phyloP scores from a whole-genome alignment of 306 rosid genomes.

The Acmispon strigosus region DNA sequence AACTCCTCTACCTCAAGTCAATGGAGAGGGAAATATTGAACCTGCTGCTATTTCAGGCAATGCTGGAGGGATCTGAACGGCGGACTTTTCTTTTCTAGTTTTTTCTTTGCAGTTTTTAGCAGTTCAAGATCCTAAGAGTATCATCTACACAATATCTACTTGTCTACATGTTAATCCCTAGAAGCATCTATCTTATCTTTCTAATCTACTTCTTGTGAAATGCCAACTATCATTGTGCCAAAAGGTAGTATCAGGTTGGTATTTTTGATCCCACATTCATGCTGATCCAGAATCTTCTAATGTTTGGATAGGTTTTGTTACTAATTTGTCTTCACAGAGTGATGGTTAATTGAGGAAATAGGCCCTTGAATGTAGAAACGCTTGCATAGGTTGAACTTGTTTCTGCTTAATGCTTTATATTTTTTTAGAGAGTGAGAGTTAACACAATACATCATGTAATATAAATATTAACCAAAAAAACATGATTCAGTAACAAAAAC shows the following conservation, averaged over 20 bases:
- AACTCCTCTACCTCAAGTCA: no score
- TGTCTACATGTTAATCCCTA: slow-evolving; percentile 18
- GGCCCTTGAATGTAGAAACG: neutral
- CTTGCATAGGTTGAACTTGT: neutral
- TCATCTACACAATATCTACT: slow-evolving; percentile 26
- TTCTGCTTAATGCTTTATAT: no score
- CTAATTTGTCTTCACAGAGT: neutral
- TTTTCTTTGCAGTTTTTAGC: slow-evolving; percentile 35
- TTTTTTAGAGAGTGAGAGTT: no score
- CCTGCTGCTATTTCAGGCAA: no score
- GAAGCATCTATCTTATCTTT: slow-evolving; percentile 21
- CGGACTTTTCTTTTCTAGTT: no score
- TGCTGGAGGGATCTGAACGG: no score
- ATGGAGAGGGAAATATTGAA: no score
- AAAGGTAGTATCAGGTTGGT: slow-evolving; percentile 27
- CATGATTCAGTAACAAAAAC: no score
- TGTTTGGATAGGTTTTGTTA: slow-evolving; percentile 14
- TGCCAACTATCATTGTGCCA: slow-evolving; percentile 25
- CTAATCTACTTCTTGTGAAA: neutral
- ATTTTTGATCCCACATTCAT: slow-evolving; percentile 4
- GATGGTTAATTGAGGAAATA: neutral
- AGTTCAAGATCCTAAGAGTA: slow-evolving; percentile 28
- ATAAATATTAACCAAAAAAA: no score
- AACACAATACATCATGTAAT: neutral
- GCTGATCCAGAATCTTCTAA: slow-evolving; percentile 18